These are phyloP conservation scores for Mucor plumbeus DNA, from an alignment of 371 early-diverging fungal species.

Conservation along the genomic window DNA sequence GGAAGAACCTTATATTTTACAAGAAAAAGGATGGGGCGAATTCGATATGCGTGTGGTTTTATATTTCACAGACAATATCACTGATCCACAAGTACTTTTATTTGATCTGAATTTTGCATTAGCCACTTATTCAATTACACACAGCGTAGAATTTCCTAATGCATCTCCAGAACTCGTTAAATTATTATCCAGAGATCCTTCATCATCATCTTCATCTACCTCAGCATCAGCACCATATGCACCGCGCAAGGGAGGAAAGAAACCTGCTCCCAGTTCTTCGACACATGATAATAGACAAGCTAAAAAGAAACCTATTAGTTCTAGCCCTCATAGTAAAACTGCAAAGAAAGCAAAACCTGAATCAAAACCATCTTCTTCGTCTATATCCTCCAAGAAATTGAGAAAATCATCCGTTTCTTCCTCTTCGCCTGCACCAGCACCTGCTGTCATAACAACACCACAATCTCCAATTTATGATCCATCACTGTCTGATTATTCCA, in stretches of 20 bases:
- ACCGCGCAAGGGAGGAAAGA: constrained; percentile 12
- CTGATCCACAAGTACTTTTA: constrained; percentile 52
- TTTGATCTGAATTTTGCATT: constrained; percentile 71
- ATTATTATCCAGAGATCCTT: constrained; percentile 14
- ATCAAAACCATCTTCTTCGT: background rate
- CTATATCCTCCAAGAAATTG: background rate
- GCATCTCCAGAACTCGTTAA: constrained; percentile 34
- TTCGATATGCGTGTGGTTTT: constrained; percentile 70
- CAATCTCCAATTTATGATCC: background rate
- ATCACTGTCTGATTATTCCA: constrained; percentile 9
- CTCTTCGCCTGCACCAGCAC: background rate
- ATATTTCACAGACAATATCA: constrained; percentile 57
- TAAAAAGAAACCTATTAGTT: constrained; percentile 10
- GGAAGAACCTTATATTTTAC: constrained; percentile 65
- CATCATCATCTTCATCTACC: background rate
- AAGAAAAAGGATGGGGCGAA: constrained; percentile 78
- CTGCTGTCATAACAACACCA: background rate
- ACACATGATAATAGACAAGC: constrained; percentile 3
- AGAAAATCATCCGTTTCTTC: constrained; percentile 10
- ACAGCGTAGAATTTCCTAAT: constrained; percentile 43
- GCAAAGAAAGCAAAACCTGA: constrained; percentile 22
- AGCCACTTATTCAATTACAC: constrained; percentile 51
- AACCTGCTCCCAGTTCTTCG: constrained; percentile 3
- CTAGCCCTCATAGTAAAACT: constrained; percentile 2
- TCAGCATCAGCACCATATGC: background rate